phyloP scores from a whole-genome alignment of 2,329 filamentous ascomycete species.

The Nemania bipapillata region DNA sequence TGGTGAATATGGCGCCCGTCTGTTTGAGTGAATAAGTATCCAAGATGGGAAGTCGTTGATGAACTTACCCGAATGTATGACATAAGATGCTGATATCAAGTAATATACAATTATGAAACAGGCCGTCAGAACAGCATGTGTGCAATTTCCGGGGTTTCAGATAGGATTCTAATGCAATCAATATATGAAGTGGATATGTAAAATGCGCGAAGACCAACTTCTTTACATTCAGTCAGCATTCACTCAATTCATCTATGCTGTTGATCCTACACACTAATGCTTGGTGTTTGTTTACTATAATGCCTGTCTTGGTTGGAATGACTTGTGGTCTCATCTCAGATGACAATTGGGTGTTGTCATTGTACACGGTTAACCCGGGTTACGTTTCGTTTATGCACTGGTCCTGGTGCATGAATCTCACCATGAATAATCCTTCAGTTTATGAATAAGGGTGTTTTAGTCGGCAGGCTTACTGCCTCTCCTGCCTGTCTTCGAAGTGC shows the following conservation, averaged over 20 bases:
- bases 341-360: slow-evolving; percentile 7
- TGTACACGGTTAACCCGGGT: background rate
- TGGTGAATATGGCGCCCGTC: background rate
- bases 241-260: background rate
- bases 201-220: background rate
- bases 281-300: background rate
- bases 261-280: background rate
- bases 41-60: background rate
- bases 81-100: background rate
- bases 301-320: background rate
- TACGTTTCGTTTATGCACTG: slow-evolving; percentile 7
- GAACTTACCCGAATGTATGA: background rate
- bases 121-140: no score
- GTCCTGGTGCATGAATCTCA: slow-evolving; percentile 32
- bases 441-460: slow-evolving; percentile 18
- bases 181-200: background rate
- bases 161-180: background rate
- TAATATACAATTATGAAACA: no score
- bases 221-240: background rate
- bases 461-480: slow-evolving; percentile 30
- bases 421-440: slow-evolving; percentile 31
- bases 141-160: no score
- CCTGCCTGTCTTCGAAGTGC: slow-evolving; percentile 8
- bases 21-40: background rate
- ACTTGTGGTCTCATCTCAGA: slow-evolving; percentile 4